phyloP scores from a whole-genome alignment of 2,329 filamentous ascomycete species.

The Akanthomyces muscarius region DNA sequence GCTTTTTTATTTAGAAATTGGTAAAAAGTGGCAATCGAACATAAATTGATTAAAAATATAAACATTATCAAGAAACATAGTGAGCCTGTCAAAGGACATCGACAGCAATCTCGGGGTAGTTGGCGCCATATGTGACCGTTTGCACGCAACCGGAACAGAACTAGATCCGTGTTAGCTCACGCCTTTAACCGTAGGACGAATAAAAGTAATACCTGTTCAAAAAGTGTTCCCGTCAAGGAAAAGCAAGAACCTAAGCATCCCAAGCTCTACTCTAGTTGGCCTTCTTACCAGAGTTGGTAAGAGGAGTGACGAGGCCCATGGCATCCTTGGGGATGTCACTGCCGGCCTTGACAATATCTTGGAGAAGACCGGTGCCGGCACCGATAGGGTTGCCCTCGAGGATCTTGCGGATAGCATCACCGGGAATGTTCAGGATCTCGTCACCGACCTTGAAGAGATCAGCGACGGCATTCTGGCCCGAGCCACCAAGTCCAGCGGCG shows the following conservation, averaged over 20 bases:
- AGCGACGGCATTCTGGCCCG: slow-evolving; percentile 16
- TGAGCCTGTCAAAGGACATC: neutral
- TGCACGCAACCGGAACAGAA: neutral
- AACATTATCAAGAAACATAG: slow-evolving; percentile 4
- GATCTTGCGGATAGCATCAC: slow-evolving; percentile 14
- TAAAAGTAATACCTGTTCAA: neutral
- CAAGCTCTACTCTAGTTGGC: neutral
- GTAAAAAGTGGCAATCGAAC: neutral
- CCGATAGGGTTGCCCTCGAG: slow-evolving; percentile 6
- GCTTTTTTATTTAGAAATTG: too few relatives aligned
- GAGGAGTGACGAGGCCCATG: neutral
- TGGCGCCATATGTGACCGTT: neutral
- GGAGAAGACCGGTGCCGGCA: slow-evolving; percentile 3
- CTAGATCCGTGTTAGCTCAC: neutral
- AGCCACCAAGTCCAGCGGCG: neutral
- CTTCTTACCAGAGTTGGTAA: neutral
- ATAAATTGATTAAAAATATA: neutral
- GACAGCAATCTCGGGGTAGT: neutral
- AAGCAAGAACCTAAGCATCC: neutral
- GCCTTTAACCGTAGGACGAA: too few relatives aligned
- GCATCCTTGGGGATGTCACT: slow-evolving; percentile 13
- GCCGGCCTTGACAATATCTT: slow-evolving; percentile 1
- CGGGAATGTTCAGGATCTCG: slow-evolving; percentile 20
- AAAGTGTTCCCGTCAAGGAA: neutral
- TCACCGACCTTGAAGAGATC: slow-evolving; percentile 20